Evolutionary conservation across 768 basidiomycete species (phyloP).

Genomic region (Russula brevipes): DNA sequence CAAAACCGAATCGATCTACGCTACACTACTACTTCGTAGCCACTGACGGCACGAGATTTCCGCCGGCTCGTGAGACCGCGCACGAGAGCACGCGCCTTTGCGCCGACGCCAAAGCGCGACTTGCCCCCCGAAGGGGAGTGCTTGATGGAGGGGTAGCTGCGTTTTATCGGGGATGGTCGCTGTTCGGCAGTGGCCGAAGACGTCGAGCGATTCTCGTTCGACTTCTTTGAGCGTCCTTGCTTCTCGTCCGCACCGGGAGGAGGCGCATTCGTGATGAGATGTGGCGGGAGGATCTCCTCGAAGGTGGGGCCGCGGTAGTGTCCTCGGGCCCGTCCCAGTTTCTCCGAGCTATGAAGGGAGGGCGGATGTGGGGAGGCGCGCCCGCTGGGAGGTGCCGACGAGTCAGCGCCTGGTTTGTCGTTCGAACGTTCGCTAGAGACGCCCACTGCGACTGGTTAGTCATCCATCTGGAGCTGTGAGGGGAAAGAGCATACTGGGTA

Average conservation of each 20-base stretch:
- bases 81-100: slow-evolving; percentile 1
- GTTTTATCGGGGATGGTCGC: not conserved
- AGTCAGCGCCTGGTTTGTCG: no score
- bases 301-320: slow-evolving; percentile 19
- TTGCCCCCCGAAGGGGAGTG: not conserved
- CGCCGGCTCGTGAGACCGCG: not conserved
- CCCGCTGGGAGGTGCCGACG: not conserved
- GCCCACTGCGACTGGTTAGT: no score
- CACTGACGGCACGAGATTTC: not conserved
- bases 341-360: not conserved
- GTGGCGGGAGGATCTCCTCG: slow-evolving; percentile 6
- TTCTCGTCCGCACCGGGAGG: not conserved
- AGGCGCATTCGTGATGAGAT: slow-evolving; percentile 14
- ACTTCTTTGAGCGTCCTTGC: not conserved
- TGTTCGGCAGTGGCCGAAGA: not conserved
- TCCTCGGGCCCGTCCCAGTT: not conserved
- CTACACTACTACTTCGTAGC: not conserved
- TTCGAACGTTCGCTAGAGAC: no score
- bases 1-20: no score
- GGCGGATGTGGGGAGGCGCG: not conserved
- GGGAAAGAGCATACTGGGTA: no score
- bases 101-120: not conserved
- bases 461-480: no score
- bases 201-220: not conserved
- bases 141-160: not conserved